phyloP scores from a whole-genome alignment of 2,329 filamentous ascomycete genomes.

The Tolypocladium album region DNA sequence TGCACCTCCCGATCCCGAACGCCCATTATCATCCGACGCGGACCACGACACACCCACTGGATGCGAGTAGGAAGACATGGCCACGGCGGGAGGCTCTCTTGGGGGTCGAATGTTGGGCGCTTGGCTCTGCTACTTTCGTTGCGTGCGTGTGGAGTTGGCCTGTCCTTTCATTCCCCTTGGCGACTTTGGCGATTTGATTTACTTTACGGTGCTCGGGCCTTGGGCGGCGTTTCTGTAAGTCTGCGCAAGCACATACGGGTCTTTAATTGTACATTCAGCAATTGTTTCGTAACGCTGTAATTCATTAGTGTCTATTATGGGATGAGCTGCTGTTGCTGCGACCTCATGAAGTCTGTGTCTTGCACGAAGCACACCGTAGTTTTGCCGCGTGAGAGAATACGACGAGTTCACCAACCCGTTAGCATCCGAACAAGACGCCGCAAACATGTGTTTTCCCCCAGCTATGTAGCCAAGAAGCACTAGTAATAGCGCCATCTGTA shows the following conservation, averaged over 20 bases:
- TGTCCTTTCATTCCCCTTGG: background rate
- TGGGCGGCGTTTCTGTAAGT: constrained; percentile 11
- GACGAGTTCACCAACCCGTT: background rate
- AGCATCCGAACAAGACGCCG: background rate
- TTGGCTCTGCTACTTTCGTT: background rate
- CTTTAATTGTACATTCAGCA: constrained; percentile 20
- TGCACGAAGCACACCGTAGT: no score
- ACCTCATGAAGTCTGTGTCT: background rate
- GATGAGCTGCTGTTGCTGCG: background rate
- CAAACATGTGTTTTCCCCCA: background rate
- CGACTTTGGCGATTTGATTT: background rate
- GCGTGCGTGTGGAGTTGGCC: constrained; percentile 3
- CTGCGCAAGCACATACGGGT: constrained; percentile 11
- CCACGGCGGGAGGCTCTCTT: background rate
- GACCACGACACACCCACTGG: background rate
- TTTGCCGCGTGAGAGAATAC: background rate
- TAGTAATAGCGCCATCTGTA: background rate
- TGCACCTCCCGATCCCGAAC: background rate
- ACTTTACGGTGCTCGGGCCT: background rate
- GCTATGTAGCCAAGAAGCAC: background rate
- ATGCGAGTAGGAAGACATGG: background rate
- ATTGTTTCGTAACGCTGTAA: constrained; percentile 34
- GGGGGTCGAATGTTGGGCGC: background rate
- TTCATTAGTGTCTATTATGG: constrained; percentile 29
- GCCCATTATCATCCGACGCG: background rate